phyloP scores from a whole-genome alignment of 305 asterid species.

The Nicotiana rustica region DNA sequence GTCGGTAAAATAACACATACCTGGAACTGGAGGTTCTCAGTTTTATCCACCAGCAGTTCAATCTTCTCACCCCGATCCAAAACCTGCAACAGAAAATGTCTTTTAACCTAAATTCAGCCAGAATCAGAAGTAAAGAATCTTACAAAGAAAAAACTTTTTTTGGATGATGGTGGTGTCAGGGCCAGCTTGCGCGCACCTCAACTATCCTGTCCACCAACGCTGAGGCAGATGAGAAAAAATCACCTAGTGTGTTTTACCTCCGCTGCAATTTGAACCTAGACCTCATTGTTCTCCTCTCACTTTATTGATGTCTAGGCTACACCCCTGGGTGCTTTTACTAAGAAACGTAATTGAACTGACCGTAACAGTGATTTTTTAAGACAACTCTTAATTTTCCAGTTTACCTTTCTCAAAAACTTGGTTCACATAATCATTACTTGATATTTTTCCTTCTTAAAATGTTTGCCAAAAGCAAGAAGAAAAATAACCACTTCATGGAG shows the following conservation, averaged over 20 bases:
- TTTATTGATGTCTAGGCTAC: no score
- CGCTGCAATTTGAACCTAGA: no score
- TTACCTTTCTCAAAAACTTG: constrained; percentile 19
- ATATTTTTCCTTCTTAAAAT: neutral
- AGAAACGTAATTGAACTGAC: neutral
- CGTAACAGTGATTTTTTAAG: neutral
- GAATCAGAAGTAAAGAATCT: neutral
- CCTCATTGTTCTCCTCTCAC: no score
- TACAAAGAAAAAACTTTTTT: neutral
- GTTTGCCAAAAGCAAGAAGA: neutral
- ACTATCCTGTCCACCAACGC: no score
- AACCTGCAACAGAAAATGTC: constrained; percentile 56
- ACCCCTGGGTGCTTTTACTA: no score
- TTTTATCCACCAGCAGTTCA: constrained; percentile 90
- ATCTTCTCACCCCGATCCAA: constrained; percentile 99
- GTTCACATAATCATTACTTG: neutral
- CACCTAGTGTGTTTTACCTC: no score
- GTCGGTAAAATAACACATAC: constrained; percentile 40
- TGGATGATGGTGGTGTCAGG: no score
- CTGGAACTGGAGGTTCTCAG: constrained; percentile 99
- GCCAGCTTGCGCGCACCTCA: no score
- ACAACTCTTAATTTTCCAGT: neutral
- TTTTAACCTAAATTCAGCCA: neutral
- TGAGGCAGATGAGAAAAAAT: no score
- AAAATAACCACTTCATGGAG: neutral